These are phyloP conservation scores for Nematocida parisii DNA, from an alignment of 371 early-diverging fungal genomes.

Conservation along the genomic window DNA sequence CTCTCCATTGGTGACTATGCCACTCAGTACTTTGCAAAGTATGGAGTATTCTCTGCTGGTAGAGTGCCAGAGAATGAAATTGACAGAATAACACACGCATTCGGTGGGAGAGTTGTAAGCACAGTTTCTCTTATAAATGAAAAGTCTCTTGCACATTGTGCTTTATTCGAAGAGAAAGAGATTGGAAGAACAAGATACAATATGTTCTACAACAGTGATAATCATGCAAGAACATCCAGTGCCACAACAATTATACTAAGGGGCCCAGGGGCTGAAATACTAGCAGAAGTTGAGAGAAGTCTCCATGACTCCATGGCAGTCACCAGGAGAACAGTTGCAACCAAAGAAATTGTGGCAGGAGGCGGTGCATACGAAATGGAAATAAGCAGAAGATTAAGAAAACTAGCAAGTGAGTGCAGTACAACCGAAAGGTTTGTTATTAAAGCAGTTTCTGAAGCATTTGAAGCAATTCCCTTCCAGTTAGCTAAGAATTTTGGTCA, in stretches of 20 bases:
- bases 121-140: slow-evolving; percentile 74
- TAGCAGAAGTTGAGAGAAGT: slow-evolving; percentile 96
- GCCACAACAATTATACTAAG: slow-evolving; percentile 91
- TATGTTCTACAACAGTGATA: slow-evolving; percentile 82
- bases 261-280: slow-evolving; percentile 97
- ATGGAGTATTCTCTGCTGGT: slow-evolving; percentile 97
- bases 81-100: slow-evolving; percentile 84
- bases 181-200: slow-evolving; percentile 95
- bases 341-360: slow-evolving; percentile 84
- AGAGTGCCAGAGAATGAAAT: slow-evolving; percentile 88
- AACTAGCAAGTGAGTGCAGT: slow-evolving; percentile 80
- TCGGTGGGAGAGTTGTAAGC: slow-evolving; percentile 85
- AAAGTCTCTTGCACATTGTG: slow-evolving; percentile 77
- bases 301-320: slow-evolving; percentile 98
- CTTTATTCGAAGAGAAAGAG: slow-evolving; percentile 89
- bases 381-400: slow-evolving; percentile 83
- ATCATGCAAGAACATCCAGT: slow-evolving; percentile 72
- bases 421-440: slow-evolving; percentile 92
- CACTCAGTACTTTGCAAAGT: slow-evolving; percentile 99
- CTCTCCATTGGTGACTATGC: slow-evolving; percentile 98
- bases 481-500: slow-evolving; percentile 97
- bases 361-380: slow-evolving; percentile 88
- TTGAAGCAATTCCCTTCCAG: slow-evolving; percentile 96
- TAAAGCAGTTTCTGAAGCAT: slow-evolving; percentile 88
- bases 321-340: slow-evolving; percentile 71